A percentile compares a stretch with the other conserved stretches of the same genome.
Evolutionary conservation across 1,139 yeast genomes (phyloP).

Genomic region (Pichia sp.): DNA sequence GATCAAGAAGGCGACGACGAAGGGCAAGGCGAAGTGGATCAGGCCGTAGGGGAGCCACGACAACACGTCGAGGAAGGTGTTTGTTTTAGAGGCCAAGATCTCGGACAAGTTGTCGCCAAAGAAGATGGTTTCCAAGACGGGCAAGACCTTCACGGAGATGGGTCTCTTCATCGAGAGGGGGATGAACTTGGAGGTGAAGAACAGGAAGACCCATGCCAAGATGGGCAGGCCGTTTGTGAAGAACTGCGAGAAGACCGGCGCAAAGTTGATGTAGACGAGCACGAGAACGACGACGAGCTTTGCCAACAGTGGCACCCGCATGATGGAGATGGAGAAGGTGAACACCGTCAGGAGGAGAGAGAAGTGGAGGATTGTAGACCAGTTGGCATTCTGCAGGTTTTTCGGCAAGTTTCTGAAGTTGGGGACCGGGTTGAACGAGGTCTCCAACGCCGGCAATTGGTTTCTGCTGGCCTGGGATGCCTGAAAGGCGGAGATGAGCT

Average conservation of each 20-base stretch:
- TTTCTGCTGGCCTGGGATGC: slow-evolving; percentile 6
- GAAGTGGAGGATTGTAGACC: slow-evolving; percentile 33
- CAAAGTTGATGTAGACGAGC: slow-evolving; percentile 43
- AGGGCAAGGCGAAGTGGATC: slow-evolving; percentile 85
- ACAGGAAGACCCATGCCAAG: slow-evolving; percentile 81
- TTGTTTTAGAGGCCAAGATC: slow-evolving; percentile 73
- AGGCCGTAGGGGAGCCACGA: slow-evolving; percentile 98
- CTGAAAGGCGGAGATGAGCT: slow-evolving; percentile 11
- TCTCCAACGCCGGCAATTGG: slow-evolving; percentile 9
- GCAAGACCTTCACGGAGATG: slow-evolving; percentile 83
- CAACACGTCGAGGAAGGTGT: slow-evolving; percentile 64
- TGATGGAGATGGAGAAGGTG: slow-evolving; percentile 29
- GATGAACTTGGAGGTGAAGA: slow-evolving; percentile 73
- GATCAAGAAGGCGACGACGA: slow-evolving; percentile 72
- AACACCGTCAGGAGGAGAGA: slow-evolving; percentile 39
- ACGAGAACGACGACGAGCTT: slow-evolving; percentile 42
- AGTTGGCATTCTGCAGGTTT: slow-evolving; percentile 6
- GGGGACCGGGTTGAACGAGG: slow-evolving; percentile 16
- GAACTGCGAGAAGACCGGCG: slow-evolving; percentile 83
- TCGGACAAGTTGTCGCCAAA: slow-evolving; percentile 92
- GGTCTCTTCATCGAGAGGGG: slow-evolving; percentile 81
- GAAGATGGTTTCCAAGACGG: slow-evolving; percentile 89
- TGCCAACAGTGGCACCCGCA: slow-evolving; percentile 47
- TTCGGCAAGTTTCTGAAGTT: slow-evolving; percentile 11
- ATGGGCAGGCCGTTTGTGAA: slow-evolving; percentile 83